Evolutionary conservation across 441 rosid species (phyloP).

Genomic region (Gossypium gossypioides): DNA sequence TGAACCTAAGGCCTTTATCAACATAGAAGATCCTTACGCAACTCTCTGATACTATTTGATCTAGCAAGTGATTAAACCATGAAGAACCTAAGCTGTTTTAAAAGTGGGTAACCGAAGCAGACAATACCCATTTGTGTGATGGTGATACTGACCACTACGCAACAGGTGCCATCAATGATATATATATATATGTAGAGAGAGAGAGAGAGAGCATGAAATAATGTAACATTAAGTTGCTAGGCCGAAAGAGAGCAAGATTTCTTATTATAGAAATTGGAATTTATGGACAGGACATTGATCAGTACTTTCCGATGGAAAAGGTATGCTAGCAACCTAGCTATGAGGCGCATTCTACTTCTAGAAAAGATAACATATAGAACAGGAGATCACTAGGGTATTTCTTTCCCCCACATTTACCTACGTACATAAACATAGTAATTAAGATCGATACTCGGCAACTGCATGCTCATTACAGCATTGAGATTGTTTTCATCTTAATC

Average conservation of each 20-base stretch:
- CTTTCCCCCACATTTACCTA: background rate
- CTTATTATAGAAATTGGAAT: constrained; percentile 1
- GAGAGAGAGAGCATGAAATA: background rate
- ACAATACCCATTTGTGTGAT: too few relatives aligned
- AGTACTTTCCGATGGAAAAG: background rate
- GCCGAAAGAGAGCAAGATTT: background rate
- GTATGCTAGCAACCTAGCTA: background rate
- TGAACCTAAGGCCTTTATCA: too few relatives aligned
- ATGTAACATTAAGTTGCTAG: background rate
- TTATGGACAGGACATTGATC: constrained; percentile 2
- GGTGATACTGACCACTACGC: too few relatives aligned
- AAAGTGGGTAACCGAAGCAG: too few relatives aligned
- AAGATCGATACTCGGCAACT: background rate
- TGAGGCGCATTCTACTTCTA: background rate
- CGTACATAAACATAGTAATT: background rate
- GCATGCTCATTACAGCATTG: background rate
- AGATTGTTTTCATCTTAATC: background rate
- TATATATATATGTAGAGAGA: background rate
- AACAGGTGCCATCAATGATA: background rate
- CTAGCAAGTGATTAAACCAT: too few relatives aligned
- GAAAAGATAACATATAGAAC: background rate
- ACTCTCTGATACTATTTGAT: too few relatives aligned
- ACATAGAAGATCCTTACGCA: too few relatives aligned
- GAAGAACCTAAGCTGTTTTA: too few relatives aligned
- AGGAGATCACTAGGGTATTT: background rate